Conservation (phyloP, 805 yeast species). For the Wickerhamomyces strasburgensis region DNA sequence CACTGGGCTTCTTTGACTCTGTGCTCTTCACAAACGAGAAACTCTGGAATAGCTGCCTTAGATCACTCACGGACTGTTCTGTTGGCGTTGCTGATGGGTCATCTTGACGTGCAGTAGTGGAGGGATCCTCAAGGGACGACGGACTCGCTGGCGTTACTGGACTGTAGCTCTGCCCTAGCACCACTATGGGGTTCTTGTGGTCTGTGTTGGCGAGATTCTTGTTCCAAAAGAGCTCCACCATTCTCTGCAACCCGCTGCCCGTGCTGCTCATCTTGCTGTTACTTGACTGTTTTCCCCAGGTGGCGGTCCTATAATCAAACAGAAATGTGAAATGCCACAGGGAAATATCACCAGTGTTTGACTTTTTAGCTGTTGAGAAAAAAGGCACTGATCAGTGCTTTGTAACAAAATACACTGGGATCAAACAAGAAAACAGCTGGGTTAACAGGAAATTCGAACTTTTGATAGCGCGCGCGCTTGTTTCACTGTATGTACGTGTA, state of each 20-base stretch:
- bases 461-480: too few species aligned
- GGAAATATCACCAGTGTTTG: too few species aligned
- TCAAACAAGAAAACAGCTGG: too few species aligned
- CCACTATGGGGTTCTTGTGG: constrained; percentile 30
- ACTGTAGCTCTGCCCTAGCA: constrained; percentile 33
- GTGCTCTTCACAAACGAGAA: constrained; percentile 7
- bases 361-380: too few species aligned
- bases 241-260: constrained; percentile 31
- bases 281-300: neutral
- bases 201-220: constrained; percentile 37
- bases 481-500: too few species aligned
- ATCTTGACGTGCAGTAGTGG: too few species aligned
- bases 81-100: constrained; percentile 1
- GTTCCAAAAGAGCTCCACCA: constrained; percentile 40
- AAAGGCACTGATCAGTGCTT: too few species aligned
- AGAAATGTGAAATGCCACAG: too few species aligned
- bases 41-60: constrained; percentile 15
- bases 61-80: constrained; percentile 17
- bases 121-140: constrained; percentile 1
- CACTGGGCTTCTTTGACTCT: constrained; percentile 5
- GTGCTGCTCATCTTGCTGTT: constrained; percentile 4
- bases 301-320: too few species aligned
- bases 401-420: too few species aligned
- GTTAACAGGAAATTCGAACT: too few species aligned
- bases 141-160: too few species aligned